phyloP scores from a whole-genome alignment of 2,329 filamentous ascomycete genomes.

The Aureobasidium sp. region DNA sequence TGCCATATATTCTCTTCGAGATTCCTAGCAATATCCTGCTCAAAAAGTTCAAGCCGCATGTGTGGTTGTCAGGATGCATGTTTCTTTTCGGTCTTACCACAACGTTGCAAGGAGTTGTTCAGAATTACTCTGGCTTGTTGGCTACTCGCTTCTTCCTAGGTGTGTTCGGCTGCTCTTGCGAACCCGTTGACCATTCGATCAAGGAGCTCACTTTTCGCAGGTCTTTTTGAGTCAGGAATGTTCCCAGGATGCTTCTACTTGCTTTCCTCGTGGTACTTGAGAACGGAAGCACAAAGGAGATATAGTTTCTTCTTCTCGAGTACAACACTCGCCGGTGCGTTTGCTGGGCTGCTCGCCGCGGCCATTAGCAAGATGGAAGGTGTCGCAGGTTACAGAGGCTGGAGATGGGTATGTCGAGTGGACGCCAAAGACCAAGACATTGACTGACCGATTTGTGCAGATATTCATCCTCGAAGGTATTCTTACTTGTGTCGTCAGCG shows the following conservation, averaged over 20 bases:
- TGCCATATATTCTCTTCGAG: slow-evolving; percentile 45
- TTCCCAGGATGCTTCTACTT: slow-evolving; percentile 53
- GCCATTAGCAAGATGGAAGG: slow-evolving; percentile 86
- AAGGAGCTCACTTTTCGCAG: slow-evolving; percentile 49
- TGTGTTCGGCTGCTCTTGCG: slow-evolving; percentile 24
- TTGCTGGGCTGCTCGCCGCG: slow-evolving; percentile 75
- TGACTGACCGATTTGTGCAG: neutral
- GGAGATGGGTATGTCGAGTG: slow-evolving; percentile 50
- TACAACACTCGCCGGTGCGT: slow-evolving; percentile 71
- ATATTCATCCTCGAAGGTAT: slow-evolving; percentile 59
- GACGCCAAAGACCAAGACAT: neutral
- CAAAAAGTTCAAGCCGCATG: slow-evolving; percentile 42
- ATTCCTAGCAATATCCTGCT: slow-evolving; percentile 45
- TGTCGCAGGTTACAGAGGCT: slow-evolving; percentile 57
- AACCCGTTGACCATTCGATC: neutral
- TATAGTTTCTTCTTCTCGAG: slow-evolving; percentile 91
- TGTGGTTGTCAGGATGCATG: slow-evolving; percentile 60
- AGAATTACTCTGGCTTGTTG: slow-evolving; percentile 69
- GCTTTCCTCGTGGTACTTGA: slow-evolving; percentile 70
- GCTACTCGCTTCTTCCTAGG: slow-evolving; percentile 79
- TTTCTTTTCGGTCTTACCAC: slow-evolving; percentile 71
- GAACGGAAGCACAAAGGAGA: slow-evolving; percentile 79
- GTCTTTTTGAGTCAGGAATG: slow-evolving; percentile 43
- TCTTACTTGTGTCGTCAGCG: slow-evolving; percentile 33
- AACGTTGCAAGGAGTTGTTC: slow-evolving; percentile 65